phyloP scores from a whole-genome alignment of 768 basidiomycete species.

The Pleurotus eryngii region DNA sequence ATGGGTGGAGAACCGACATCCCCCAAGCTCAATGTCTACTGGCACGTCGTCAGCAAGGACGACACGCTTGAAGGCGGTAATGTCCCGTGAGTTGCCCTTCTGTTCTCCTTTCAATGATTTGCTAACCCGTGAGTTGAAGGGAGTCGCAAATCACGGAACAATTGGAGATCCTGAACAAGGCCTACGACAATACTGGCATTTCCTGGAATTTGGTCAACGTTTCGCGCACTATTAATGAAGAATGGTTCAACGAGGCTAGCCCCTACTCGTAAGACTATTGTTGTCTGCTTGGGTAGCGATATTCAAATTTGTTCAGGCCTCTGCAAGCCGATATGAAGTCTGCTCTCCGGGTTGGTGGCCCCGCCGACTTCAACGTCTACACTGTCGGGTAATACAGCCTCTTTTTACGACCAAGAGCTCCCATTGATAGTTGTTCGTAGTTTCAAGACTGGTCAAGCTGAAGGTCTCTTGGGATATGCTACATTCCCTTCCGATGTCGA shows the following conservation, averaged over 20 bases:
- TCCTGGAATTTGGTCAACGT: constrained; percentile 38
- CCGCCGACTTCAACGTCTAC: constrained; percentile 45
- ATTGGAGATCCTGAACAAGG: constrained; percentile 39
- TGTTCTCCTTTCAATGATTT: background rate
- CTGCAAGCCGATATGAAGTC: constrained; percentile 49
- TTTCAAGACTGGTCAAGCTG: constrained; percentile 32
- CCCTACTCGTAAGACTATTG: constrained; percentile 15
- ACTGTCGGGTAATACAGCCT: constrained; percentile 39
- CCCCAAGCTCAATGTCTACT: constrained; percentile 20
- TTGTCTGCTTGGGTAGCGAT: constrained; percentile 26
- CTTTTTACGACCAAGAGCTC: background rate
- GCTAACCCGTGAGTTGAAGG: constrained; percentile 16
- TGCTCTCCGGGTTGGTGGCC: constrained; percentile 37
- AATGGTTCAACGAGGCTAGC: constrained; percentile 46
- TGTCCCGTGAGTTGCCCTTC: constrained; percentile 31
- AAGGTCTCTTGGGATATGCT: constrained; percentile 49
- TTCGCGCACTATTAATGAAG: constrained; percentile 37
- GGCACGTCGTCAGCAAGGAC: constrained; percentile 33
- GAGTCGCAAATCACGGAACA: constrained; percentile 34
- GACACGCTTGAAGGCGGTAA: constrained; percentile 33
- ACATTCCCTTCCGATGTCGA: constrained; percentile 47
- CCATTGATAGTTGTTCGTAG: constrained; percentile 16
- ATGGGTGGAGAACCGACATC: background rate
- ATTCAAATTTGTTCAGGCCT: constrained; percentile 44
- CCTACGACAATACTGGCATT: constrained; percentile 35